Base-by-base conservation (phyloP, 768 basidiomycete species). In the Phanerodontia chrysosporium region DNA sequence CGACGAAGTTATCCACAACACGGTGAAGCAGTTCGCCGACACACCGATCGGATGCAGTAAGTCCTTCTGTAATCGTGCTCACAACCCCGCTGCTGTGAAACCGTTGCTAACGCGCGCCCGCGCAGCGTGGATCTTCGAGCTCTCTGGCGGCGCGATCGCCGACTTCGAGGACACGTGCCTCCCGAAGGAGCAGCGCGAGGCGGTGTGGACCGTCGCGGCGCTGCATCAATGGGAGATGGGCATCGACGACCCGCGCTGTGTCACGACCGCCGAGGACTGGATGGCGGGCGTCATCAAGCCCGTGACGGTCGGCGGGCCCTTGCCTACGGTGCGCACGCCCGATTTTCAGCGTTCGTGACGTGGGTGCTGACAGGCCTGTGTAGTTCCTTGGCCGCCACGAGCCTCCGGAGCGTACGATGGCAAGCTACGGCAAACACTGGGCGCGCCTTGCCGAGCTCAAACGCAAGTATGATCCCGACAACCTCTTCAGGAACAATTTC, bases 191-290 rank as follows among this genome's bases (percentile, higher is more conserved):
- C 90, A 92, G 66, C 85, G 94, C 49, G 81, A 92, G 69, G 88
- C 90, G 0, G 70, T 81, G 9, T 96, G 93, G 73, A 94, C 90
- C 2, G 84, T 96, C 55, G 89, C 91, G 2, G 93, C 94, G 18
- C 77, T 95, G 25, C 94, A 95, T 70, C 94, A 96, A 69, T 96
- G 94, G 94, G 89, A 91, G 61, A 87, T 94, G 75, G 82, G 86
- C 29, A 74, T 89, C 45, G 83, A 89, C 61, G 93, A 96, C 67
- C 83, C 86, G 45, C 77, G 83, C n/a, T 96, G 93, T 62, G 78
- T 92, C 46, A 78, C 79, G 53, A 87, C 91, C 44, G 93, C 92
- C 16, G 91, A 95, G 72, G 87, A 89, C 73, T 96, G 94, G 94
- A 89, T 96, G 57, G 73, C 82, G 18, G 83, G 79, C 3, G 90